Conservation (phyloP, 176 grass and related monocot species). For the Thalia dealbata region DNA sequence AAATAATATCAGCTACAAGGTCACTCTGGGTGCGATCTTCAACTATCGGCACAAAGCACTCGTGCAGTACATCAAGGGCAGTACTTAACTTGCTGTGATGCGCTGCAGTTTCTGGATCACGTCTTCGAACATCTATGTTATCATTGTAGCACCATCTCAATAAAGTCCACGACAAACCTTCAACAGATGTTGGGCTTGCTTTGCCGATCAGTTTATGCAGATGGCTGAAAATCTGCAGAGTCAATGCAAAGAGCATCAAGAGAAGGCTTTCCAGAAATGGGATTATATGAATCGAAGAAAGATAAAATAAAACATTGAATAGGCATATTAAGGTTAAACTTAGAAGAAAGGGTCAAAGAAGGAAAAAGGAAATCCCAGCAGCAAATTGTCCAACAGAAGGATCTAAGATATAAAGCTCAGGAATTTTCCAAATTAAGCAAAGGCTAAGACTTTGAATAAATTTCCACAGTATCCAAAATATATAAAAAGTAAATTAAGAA, state of each 20-base stretch:
- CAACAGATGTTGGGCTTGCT: conserved; percentile 27
- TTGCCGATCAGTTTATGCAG: conserved; percentile 41
- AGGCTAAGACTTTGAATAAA: no score
- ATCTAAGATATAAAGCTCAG: no score
- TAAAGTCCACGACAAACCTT: conserved; percentile 52
- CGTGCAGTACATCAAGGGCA: conserved; percentile 61
- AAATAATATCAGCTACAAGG: conserved; percentile 57
- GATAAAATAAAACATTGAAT: no score
- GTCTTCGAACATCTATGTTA: conserved; percentile 12
- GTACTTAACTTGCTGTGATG: conserved; percentile 44
- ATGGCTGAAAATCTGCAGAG: conserved; percentile 39
- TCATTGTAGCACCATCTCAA: conserved; percentile 44
- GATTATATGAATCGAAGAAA: not conserved
- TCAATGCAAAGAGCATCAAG: not conserved
- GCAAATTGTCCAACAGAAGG: no score
- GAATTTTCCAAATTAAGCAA: no score
- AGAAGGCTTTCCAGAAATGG: not conserved
- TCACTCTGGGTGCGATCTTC: conserved; percentile 56
- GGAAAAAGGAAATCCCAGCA: not conserved
- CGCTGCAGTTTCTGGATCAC: conserved; percentile 29
- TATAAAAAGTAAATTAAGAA: conserved; percentile 9
- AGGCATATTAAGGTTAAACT: no score
- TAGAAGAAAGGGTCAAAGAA: not conserved
- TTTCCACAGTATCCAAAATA: no score
- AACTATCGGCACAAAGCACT: conserved; percentile 67